Evolutionary conservation across 2,329 filamentous ascomycete species (phyloP), one percentile per base, ranked within the genome.

Genomic region (Sporothrix humicola): DNA sequence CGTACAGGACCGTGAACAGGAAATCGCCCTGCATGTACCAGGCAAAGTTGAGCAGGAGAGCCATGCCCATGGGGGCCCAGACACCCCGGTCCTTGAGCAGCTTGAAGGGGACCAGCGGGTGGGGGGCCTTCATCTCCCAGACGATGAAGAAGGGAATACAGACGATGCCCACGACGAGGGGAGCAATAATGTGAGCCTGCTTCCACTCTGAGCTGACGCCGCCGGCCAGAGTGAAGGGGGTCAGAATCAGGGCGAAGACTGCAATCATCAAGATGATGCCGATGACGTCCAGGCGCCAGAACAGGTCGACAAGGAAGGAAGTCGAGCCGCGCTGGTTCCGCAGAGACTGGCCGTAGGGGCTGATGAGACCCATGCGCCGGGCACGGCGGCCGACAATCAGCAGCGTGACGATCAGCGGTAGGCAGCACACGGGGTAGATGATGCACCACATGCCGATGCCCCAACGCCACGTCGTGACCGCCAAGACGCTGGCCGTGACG

Each of bases 21-120:
- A 87, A 91, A 78, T 91, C 87, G 26, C 86, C 88, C 79, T 92
- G 90, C 80, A 91, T 84, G 74, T 86, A 86, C 89, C 89, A 91
- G 20, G 86, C 80, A 77, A 87, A 88, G 81, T 87, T 88, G 77
- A 89, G 83, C 77, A 87, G 80, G 65, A 84, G 74, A 9, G 85
- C 89, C 59, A 92, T 89, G 2, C 87, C 88, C 44, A 92, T 80
- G 4, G 90, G 85, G 5, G 84, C 88, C 88, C 89, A 91, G 37
- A 91, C 85, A n/a, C 84, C 85, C 26, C 90, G 88, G 78, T 92
- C 89, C 79, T 87, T 89, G 77, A 92, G 83, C 1, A 90, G 82
- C 72, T 82, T 73, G 81, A 91, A 91, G 4, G 90, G 90, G 0
- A 91, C 81, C 76, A 91, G 85, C 80, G 90, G 81, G 73, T 85